Base-by-base conservation (phyloP, 2,329 filamentous ascomycete species). In the Graphiopsis chlorocephala region DNA sequence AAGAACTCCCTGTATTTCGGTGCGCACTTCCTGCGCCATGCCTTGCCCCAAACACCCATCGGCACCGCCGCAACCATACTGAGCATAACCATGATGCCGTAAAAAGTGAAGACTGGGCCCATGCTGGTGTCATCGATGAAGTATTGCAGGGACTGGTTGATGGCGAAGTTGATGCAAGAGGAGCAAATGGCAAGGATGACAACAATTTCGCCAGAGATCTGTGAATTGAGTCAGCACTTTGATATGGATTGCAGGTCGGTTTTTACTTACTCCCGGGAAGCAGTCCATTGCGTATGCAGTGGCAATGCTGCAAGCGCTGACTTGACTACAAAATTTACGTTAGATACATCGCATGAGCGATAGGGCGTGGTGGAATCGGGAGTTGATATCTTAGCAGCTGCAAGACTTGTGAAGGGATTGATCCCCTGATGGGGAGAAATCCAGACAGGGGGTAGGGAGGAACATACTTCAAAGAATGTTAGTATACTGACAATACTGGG, bases 261-360 rank as follows among this genome's bases (percentile, higher is more conserved):
- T 42, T 6, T 1, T 20, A 23, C 59, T 61, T 20, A 61, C 78
- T 6, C 59, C 59, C 1, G 59, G 59, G 20, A 61, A 61, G 14
- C 33, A 61, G n/a, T 61, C 59, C 77, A 80, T 79, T 2, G 77
- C 77, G 69, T 79, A 80, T 0, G 77, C 74, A 1, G 77, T 79
- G 3, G 78, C 76, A 38, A 79, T 74, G 58, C 73, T 76, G 20
- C 76, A 78, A 11, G 59, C 59, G 15, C 59, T 61, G 76, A 80
- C 78, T 65, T 79, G 78, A 42, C n/a, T n/a, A n/a, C n/a, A n/a
- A n/a, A n/a, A n/a, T n/a, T n/a, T n/a, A n/a, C n/a, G n/a, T n/a
- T n/a, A n/a, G n/a, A n/a, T n/a, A n/a, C n/a, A n/a, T n/a, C n/a
- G n/a, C n/a, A n/a, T n/a, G n/a, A n/a, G n/a, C n/a, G n/a, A n/a